Percentiles rank a stretch among this genome's conserved stretches.
phyloP scores from a whole-genome alignment of 805 yeast species.

The Saturnispora sanitii region DNA sequence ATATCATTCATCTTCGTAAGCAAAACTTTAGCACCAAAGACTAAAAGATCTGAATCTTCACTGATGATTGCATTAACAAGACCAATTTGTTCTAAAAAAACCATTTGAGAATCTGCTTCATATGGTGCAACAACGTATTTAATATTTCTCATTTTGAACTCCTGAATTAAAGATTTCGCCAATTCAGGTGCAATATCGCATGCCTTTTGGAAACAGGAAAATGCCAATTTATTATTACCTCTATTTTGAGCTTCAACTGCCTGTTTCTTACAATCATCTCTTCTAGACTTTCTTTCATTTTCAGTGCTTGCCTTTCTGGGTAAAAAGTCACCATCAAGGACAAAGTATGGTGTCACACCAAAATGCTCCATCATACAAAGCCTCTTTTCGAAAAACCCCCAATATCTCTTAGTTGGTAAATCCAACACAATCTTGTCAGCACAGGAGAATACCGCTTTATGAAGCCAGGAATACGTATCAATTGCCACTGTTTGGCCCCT shows the following conservation, averaged over 20 bases:
- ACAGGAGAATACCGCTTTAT: conserved; percentile 73
- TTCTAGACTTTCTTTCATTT: conserved; percentile 42
- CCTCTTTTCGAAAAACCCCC: conserved; percentile 59
- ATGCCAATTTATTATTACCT: conserved; percentile 54
- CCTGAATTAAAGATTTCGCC: conserved; percentile 79
- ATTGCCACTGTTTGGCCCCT: conserved; percentile 75
- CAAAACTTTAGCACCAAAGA: conserved; percentile 73
- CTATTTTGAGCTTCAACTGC: conserved; percentile 43
- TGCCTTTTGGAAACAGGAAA: conserved; percentile 62
- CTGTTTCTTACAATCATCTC: conserved; percentile 47
- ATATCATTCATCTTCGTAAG: conserved; percentile 74
- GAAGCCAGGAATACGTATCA: conserved; percentile 97
- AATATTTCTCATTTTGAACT: conserved; percentile 46
- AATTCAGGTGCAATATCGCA: conserved; percentile 83
- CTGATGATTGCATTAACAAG: conserved; percentile 77
- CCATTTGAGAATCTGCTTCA: conserved; percentile 98
- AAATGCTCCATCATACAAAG: conserved; percentile 55
- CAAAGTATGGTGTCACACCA: conserved; percentile 74
- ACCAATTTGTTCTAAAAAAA: conserved; percentile 67
- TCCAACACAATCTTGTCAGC: conserved; percentile 72
- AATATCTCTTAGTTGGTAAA: conserved; percentile 58
- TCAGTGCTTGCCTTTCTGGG: conserved; percentile 75
- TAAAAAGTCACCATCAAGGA: conserved; percentile 85
- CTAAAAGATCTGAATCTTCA: conserved; percentile 87
- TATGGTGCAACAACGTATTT: conserved; percentile 90